Conservation (phyloP, 768 basidiomycete species). For the Boletus rubescentipes region DNA sequence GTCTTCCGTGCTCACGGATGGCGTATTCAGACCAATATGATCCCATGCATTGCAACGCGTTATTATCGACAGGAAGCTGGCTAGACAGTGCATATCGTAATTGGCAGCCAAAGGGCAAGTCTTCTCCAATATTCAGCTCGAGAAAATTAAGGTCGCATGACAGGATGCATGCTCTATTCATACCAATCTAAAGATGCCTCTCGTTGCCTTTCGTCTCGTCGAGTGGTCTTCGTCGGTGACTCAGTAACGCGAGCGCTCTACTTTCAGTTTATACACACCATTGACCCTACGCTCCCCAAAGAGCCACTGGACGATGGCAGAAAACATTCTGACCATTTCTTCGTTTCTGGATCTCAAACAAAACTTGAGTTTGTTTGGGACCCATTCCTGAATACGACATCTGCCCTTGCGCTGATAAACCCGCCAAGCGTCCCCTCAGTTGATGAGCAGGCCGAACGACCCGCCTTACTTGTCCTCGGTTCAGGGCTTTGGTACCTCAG, state of each 20-base stretch:
- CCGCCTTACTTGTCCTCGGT: constrained; percentile 77
- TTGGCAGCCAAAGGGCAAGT: constrained; percentile 83
- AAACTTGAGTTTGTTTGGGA: constrained; percentile 76
- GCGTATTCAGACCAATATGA: constrained; percentile 61
- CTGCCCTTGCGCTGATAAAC: constrained; percentile 46
- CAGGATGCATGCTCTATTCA: constrained; percentile 78
- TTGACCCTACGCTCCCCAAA: constrained; percentile 58
- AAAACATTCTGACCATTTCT: constrained; percentile 67
- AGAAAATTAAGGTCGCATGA: constrained; percentile 9
- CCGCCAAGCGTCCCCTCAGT: not conserved
- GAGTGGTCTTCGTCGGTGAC: constrained; percentile 80
- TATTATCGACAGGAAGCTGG: constrained; percentile 77
- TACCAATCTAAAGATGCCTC: constrained; percentile 57
- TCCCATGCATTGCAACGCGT: constrained; percentile 67
- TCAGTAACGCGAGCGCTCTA: constrained; percentile 79
- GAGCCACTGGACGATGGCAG: constrained; percentile 52
- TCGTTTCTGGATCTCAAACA: constrained; percentile 46
- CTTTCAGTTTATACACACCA: constrained; percentile 63
- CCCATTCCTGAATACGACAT: constrained; percentile 77
- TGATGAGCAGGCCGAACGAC: constrained; percentile 27
- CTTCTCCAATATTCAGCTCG: constrained; percentile 23
- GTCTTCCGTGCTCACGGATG: constrained; percentile 3
- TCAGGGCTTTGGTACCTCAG: constrained; percentile 90
- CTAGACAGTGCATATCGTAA: constrained; percentile 60
- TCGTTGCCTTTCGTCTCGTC: constrained; percentile 55